These are phyloP conservation scores for Tolypocladium ophioglossoides DNA, from an alignment of 2,329 filamentous ascomycete genomes.

Conservation along the genomic window DNA sequence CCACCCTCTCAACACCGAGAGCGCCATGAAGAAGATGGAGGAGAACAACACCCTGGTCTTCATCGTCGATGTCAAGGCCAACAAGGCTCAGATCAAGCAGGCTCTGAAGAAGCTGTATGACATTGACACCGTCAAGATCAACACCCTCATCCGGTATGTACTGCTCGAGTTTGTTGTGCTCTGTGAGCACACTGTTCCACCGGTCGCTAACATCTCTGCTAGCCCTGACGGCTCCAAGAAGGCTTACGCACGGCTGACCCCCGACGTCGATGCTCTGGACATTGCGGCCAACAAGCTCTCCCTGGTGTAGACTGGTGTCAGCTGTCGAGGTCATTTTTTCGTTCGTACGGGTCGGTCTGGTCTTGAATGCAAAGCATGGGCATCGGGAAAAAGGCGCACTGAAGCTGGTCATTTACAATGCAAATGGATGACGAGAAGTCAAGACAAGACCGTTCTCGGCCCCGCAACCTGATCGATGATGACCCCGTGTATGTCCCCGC, in stretches of 20 bases:
- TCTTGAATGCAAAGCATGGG: slow-evolving; percentile 23
- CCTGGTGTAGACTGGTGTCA: slow-evolving; percentile 63
- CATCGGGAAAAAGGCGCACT: slow-evolving; percentile 26
- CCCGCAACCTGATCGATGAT: background rate
- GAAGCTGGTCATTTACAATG: slow-evolving; percentile 22
- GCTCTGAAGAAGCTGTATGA: slow-evolving; percentile 99
- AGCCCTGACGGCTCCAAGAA: slow-evolving; percentile 96
- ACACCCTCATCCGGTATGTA: slow-evolving; percentile 89
- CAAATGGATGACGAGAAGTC: slow-evolving; percentile 21
- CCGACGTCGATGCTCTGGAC: slow-evolving; percentile 96
- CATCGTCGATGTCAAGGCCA: slow-evolving; percentile 93
- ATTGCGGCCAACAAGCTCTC: slow-evolving; percentile 98
- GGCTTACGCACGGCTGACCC: slow-evolving; percentile 90
- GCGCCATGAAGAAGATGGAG: slow-evolving; percentile 99
- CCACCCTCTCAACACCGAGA: slow-evolving; percentile 98
- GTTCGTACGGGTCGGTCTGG: slow-evolving; percentile 31
- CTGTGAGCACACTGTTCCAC: no score
- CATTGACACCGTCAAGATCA: slow-evolving; percentile 97
- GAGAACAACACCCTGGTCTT: slow-evolving; percentile 99
- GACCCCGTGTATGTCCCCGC: no score
- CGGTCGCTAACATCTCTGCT: background rate
- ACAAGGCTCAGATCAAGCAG: slow-evolving; percentile 99
- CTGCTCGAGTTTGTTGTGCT: background rate
- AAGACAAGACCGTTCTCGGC: background rate
- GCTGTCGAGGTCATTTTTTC: slow-evolving; percentile 7